phyloP scores from a whole-genome alignment of 805 yeast species.

The Myxozyma kluyveri region DNA sequence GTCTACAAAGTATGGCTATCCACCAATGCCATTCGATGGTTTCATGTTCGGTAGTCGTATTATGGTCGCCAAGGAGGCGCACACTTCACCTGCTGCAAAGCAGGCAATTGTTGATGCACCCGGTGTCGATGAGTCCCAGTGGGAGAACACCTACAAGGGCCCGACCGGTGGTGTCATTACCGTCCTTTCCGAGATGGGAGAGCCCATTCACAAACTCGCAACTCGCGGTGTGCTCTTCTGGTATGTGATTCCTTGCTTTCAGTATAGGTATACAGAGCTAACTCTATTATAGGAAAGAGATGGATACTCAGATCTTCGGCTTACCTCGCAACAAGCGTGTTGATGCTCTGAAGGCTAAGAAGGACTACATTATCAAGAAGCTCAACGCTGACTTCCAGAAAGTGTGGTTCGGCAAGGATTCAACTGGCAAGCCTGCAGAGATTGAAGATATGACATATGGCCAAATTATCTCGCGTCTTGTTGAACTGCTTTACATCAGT shows the following conservation, averaged over 20 bases:
- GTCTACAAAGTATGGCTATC: constrained; percentile 83
- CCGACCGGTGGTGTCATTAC: constrained; percentile 97
- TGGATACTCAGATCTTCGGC: constrained; percentile 89
- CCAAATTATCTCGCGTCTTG: constrained; percentile 81
- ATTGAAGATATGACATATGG: constrained; percentile 92
- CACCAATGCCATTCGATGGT: constrained; percentile 99
- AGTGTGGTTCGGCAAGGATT: constrained; percentile 90
- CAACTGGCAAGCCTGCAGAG: constrained; percentile 76
- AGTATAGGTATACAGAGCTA: not conserved
- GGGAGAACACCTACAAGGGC: constrained; percentile 93
- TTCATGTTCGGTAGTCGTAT: constrained; percentile 93
- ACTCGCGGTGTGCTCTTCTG: constrained; percentile 96
- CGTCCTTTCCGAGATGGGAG: constrained; percentile 98
- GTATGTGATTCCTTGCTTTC: constrained; percentile 38
- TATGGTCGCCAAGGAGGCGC: constrained; percentile 95
- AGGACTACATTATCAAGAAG: constrained; percentile 76
- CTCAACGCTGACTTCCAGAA: constrained; percentile 95
- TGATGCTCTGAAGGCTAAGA: constrained; percentile 77
- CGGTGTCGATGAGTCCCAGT: constrained; percentile 82
- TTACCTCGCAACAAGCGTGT: constrained; percentile 79
- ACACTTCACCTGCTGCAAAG: constrained; percentile 91
- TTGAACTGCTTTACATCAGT: constrained; percentile 82
- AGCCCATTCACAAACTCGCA: constrained; percentile 97
- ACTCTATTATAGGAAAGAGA: constrained; percentile 50
- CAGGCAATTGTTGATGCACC: constrained; percentile 83